These are phyloP conservation scores for Jamesozyma hellenica DNA, from an alignment of 805 yeast genomes.

Conservation along the genomic window DNA sequence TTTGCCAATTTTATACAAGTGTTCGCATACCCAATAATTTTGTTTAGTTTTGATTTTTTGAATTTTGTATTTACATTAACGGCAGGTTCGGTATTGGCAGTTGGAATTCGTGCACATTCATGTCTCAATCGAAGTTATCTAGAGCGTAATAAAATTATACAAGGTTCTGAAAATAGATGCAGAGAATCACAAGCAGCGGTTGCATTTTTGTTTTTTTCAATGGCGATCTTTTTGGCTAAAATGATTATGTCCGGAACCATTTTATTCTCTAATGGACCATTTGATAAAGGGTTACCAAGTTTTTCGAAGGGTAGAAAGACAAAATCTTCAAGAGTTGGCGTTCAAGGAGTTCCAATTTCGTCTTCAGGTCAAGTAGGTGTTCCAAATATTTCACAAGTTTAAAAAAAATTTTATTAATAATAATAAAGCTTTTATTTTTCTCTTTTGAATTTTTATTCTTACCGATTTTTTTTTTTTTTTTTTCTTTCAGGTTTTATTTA, in stretches of 20 bases:
- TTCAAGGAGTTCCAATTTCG: conserved; percentile 1
- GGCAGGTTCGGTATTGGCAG: conserved; percentile 90
- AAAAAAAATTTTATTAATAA: conserved; percentile 17
- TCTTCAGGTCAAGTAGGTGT: conserved; percentile 1
- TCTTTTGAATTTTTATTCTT: conserved; percentile 31
- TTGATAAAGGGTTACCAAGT: conserved; percentile 6
- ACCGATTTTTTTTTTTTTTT: background rate
- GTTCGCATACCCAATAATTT: conserved; percentile 77
- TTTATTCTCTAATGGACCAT: conserved; percentile 34
- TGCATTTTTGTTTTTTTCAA: conserved; percentile 77
- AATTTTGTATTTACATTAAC: conserved; percentile 86
- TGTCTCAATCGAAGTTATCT: conserved; percentile 63
- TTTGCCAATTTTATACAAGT: conserved; percentile 59
- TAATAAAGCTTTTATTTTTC: too few species aligned
- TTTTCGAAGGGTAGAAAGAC: conserved; percentile 26
- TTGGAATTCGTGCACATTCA: conserved; percentile 74
- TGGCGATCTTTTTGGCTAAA: conserved; percentile 63
- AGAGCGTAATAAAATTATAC: conserved; percentile 53
- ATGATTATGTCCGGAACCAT: conserved; percentile 41
- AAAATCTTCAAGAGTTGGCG: conserved; percentile 12
- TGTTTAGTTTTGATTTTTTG: conserved; percentile 69
- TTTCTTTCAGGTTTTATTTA: background rate
- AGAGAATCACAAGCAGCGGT: conserved; percentile 84
- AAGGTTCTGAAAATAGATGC: conserved; percentile 77
- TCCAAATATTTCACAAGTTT: conserved; percentile 57